A percentile compares a stretch with the other conserved stretches of the same genome.
phyloP scores from a whole-genome alignment of 2,329 filamentous ascomycete genomes.

The Tympanopsis confertula region DNA sequence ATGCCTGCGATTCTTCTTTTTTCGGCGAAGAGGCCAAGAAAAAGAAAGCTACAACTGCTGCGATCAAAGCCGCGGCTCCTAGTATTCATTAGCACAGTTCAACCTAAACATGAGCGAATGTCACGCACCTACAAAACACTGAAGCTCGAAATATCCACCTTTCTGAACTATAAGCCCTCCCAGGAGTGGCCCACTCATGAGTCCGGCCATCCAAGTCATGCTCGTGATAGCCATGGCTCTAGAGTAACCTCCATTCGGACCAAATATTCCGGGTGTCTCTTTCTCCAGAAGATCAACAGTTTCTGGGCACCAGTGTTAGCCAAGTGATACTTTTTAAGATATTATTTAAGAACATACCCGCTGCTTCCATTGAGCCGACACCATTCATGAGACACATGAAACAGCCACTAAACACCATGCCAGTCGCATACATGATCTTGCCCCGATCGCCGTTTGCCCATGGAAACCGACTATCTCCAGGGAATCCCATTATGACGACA shows the following conservation, averaged over 20 bases:
- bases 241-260: constrained; percentile 11
- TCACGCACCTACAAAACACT: neutral
- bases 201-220: constrained; percentile 11
- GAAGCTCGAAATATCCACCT: neutral
- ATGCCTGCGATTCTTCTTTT: no score
- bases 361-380: constrained; percentile 14
- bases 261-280: constrained; percentile 11
- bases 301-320: neutral
- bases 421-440: constrained; percentile 10
- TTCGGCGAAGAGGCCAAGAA: no score
- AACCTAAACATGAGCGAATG: no score
- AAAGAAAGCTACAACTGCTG: no score
- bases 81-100: no score
- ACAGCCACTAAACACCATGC: constrained; percentile 9
- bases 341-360: constrained; percentile 9
- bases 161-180: constrained; percentile 2
- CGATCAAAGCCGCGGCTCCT: no score
- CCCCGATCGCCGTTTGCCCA: constrained; percentile 11
- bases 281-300: constrained; percentile 7
- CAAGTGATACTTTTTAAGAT: neutral
- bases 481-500: constrained; percentile 14
- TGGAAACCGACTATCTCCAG: constrained; percentile 13
- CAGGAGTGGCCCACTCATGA: constrained; percentile 9
- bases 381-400: constrained; percentile 13
- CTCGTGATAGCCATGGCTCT: constrained; percentile 11